phyloP scores from a whole-genome alignment of 768 basidiomycete genomes.

The Tylopilus plumbeoviolaceoides region DNA sequence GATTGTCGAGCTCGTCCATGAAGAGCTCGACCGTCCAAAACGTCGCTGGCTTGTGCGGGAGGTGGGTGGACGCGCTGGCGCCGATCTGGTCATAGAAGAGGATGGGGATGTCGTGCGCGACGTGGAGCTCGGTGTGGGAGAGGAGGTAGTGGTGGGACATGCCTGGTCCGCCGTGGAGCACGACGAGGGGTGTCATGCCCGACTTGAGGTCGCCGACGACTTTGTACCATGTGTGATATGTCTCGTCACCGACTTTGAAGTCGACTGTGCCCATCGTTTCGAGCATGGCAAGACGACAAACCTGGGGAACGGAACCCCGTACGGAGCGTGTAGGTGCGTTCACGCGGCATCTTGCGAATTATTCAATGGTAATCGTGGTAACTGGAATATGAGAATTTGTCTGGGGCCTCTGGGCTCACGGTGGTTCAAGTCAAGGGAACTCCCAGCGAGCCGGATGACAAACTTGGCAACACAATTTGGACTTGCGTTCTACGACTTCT shows the following conservation, averaged over 20 bases:
- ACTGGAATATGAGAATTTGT: not conserved
- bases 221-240: conserved; percentile 18
- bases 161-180: conserved; percentile 43
- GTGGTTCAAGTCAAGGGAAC: not conserved
- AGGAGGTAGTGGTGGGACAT: conserved; percentile 31
- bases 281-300: not conserved
- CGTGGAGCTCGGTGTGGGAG: conserved; percentile 30
- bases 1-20: conserved; percentile 47
- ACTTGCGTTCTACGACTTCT: no score
- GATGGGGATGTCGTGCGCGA: conserved; percentile 31
- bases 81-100: conserved; percentile 51
- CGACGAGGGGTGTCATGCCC: conserved; percentile 24
- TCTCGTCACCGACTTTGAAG: not conserved
- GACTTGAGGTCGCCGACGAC: conserved; percentile 36
- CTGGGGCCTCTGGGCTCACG: not conserved
- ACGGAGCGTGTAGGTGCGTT: not conserved
- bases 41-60: conserved; percentile 31
- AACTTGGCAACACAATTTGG: not conserved
- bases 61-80: conserved; percentile 40
- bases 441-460: not conserved
- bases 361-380: not conserved
- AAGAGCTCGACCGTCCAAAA: conserved; percentile 49
- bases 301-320: not conserved
- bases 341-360: not conserved
- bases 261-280: conserved; percentile 17